These are phyloP conservation scores for Podila epigama DNA, from an alignment of 192 early-diverging fungal species.

Conservation along the genomic window DNA sequence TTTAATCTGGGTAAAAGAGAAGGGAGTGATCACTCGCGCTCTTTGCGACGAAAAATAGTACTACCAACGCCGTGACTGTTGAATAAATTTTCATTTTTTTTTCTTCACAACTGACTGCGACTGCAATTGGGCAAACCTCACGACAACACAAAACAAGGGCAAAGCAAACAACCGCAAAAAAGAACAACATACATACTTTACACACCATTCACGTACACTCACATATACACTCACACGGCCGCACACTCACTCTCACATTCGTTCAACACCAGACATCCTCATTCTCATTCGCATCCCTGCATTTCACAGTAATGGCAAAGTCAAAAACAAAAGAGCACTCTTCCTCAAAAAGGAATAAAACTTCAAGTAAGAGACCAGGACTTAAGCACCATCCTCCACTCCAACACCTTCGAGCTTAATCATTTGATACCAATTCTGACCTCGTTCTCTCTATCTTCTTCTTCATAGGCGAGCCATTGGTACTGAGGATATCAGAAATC, in stretches of 20 bases:
- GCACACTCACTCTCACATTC: background rate
- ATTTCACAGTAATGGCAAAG: constrained; percentile 29
- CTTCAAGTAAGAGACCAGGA: constrained; percentile 13
- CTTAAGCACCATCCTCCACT: too few species aligned
- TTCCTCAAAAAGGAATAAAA: constrained; percentile 18
- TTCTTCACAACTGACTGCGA: background rate
- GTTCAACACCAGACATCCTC: background rate
- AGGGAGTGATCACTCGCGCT: too few species aligned
- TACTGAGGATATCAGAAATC: background rate
- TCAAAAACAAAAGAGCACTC: constrained; percentile 4
- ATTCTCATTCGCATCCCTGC: background rate
- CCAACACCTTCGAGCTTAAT: too few species aligned
- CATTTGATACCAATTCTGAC: too few species aligned
- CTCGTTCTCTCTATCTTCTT: background rate
- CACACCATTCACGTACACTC: too few species aligned
- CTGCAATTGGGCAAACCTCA: background rate
- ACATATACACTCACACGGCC: too few species aligned
- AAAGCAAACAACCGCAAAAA: too few species aligned
- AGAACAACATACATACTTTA: too few species aligned
- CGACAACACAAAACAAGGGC: constrained; percentile 4
- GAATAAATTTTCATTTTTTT: background rate
- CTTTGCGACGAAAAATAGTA: too few species aligned
- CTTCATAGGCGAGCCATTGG: background rate
- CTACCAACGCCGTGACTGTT: too few species aligned
- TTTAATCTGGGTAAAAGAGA: background rate